Evolutionary conservation across 305 asterid genomes (phyloP).

Genomic region (Fraxinus baroniana): DNA sequence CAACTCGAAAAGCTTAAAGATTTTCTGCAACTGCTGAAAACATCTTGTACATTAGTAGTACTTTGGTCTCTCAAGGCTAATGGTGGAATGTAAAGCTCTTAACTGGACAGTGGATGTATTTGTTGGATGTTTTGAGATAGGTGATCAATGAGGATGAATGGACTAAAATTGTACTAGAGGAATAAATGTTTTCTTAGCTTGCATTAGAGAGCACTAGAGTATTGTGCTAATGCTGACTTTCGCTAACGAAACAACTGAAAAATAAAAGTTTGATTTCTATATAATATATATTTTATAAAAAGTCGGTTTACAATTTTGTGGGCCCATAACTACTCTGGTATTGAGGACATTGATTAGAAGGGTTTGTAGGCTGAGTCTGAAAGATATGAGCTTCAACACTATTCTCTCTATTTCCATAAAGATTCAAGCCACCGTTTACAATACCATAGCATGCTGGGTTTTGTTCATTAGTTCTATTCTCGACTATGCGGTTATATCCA

Average conservation of each 20-base stretch:
- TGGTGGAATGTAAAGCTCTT: neutral
- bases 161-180: neutral
- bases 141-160: neutral
- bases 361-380: constrained; percentile 56
- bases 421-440: constrained; percentile 60
- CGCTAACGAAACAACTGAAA: constrained; percentile 25
- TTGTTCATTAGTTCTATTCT: constrained; percentile 39
- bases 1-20: neutral
- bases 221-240: neutral
- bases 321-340: constrained; percentile 73
- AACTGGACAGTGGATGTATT: neutral
- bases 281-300: constrained; percentile 24
- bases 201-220: neutral
- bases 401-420: constrained; percentile 53
- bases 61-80: neutral
- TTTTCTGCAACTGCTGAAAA: neutral
- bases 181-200: neutral
- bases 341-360: constrained; percentile 64
- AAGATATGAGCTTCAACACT: constrained; percentile 49
- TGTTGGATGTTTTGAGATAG: neutral
- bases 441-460: constrained; percentile 52
- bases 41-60: neutral
- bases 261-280: constrained; percentile 19
- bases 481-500: constrained; percentile 41
- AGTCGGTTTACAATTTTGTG: constrained; percentile 37